Evolutionary conservation across 2,329 filamentous ascomycete genomes (phyloP).

Genomic region (Pseudocercospora fuligena): DNA sequence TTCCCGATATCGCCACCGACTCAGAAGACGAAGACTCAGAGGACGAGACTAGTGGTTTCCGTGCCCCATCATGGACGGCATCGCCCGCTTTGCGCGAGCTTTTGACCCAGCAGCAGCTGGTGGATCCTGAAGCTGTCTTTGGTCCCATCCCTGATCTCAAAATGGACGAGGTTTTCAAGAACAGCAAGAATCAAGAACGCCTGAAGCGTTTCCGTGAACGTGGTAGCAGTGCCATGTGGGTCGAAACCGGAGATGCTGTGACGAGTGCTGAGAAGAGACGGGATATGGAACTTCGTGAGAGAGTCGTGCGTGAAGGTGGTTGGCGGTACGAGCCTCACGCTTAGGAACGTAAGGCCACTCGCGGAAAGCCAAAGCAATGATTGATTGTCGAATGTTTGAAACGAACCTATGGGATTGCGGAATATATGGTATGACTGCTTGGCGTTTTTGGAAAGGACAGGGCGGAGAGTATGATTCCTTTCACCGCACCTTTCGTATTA

Average conservation of each 20-base stretch:
- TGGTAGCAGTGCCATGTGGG: constrained; percentile 95
- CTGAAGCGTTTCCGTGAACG: constrained; percentile 87
- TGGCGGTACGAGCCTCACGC: constrained; percentile 67
- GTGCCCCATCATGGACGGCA: constrained; percentile 82
- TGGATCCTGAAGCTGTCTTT: constrained; percentile 85
- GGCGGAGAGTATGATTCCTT: background rate
- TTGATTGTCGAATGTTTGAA: constrained; percentile 8
- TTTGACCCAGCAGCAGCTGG: constrained; percentile 78
- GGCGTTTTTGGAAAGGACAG: constrained; percentile 1
- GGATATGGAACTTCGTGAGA: constrained; percentile 79
- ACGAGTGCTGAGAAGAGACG: constrained; percentile 85
- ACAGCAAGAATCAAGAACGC: constrained; percentile 74
- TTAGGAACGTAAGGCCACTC: constrained; percentile 6
- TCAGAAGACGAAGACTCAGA: constrained; percentile 78
- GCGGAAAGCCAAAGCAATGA: background rate
- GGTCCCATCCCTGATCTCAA: constrained; percentile 85
- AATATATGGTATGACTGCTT: background rate
- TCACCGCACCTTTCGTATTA: background rate
- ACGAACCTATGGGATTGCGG: background rate
- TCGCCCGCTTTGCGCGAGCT: constrained; percentile 79
- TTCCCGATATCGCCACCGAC: constrained; percentile 95
- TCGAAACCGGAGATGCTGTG: constrained; percentile 71
- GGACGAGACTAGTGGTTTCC: constrained; percentile 55
- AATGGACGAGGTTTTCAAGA: constrained; percentile 93
- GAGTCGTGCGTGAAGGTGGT: constrained; percentile 78